Conservation (phyloP, 139 green algal genomes). For the Coelastrella sp. region DNA sequence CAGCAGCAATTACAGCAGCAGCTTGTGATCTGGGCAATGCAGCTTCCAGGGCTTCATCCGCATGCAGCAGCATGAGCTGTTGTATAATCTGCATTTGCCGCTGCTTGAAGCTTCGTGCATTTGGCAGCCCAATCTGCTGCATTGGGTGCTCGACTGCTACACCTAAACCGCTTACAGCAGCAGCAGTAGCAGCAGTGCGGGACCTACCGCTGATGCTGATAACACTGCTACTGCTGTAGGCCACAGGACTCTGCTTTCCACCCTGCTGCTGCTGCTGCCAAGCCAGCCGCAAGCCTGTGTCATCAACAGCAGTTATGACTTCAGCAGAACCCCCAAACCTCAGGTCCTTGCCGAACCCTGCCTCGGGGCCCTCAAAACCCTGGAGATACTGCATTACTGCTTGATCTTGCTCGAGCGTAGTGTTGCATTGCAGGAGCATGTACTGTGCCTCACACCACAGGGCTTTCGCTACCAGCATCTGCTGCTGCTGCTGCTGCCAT, state of each 20-base stretch:
- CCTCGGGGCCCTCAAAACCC: background rate
- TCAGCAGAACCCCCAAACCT: background rate
- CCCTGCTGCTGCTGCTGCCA: background rate
- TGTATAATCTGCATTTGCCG: background rate
- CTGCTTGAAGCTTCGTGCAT: background rate
- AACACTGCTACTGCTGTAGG: background rate
- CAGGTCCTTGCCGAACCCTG: background rate
- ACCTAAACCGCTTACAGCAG: background rate
- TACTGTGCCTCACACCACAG: constrained; percentile 2
- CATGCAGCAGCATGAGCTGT: background rate
- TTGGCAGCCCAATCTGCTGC: background rate
- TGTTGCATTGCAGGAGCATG: constrained; percentile 10
- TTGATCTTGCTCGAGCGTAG: background rate
- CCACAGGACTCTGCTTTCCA: no score
- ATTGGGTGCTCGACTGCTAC: background rate
- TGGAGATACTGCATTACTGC: background rate
- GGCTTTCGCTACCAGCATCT: background rate
- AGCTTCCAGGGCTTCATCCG: background rate
- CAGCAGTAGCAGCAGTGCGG: background rate
- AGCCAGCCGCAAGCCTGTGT: background rate
- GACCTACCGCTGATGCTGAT: background rate
- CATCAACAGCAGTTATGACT: background rate
- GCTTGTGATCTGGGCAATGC: background rate
- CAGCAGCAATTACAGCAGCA: background rate
- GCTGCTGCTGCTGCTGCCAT: background rate